phyloP scores from a whole-genome alignment of 169 alveolate genomes.

The Perkinsus chesapeaki region DNA sequence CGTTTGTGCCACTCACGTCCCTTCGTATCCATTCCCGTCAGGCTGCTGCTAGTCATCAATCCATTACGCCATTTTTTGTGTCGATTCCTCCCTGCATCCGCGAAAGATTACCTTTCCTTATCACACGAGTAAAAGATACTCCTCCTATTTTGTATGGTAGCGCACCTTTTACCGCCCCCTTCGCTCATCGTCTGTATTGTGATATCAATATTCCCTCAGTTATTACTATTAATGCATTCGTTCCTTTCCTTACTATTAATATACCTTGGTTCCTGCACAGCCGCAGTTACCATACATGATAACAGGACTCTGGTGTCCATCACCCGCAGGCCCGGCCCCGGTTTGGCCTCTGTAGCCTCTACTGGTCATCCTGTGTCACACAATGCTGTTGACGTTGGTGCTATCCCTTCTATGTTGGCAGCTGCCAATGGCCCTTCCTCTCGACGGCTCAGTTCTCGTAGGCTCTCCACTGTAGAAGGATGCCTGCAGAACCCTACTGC shows the following conservation, averaged over 20 bases:
- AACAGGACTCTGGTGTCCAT: background rate
- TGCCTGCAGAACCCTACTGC: background rate
- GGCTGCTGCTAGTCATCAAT: too few relatives aligned
- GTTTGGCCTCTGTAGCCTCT: background rate
- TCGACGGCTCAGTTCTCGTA: background rate
- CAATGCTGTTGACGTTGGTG: background rate
- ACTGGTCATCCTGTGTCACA: background rate
- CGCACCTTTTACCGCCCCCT: too few relatives aligned
- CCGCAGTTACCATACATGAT: background rate
- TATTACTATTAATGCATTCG: background rate
- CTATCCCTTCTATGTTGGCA: background rate
- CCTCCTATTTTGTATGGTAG: too few relatives aligned
- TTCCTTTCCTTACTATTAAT: background rate
- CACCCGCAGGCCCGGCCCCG: background rate
- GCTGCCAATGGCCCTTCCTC: background rate
- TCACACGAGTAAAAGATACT: too few relatives aligned
- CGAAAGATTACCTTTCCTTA: too few relatives aligned
- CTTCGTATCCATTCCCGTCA: too few relatives aligned
- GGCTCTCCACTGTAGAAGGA: background rate
- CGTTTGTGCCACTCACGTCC: too few relatives aligned
- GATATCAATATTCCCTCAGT: too few relatives aligned
- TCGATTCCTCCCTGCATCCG: too few relatives aligned
- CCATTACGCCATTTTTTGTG: too few relatives aligned
- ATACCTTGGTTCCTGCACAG: background rate
- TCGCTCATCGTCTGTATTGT: too few relatives aligned